Conservation (phyloP, 306 rosid genomes). For the Rosa persica region DNA sequence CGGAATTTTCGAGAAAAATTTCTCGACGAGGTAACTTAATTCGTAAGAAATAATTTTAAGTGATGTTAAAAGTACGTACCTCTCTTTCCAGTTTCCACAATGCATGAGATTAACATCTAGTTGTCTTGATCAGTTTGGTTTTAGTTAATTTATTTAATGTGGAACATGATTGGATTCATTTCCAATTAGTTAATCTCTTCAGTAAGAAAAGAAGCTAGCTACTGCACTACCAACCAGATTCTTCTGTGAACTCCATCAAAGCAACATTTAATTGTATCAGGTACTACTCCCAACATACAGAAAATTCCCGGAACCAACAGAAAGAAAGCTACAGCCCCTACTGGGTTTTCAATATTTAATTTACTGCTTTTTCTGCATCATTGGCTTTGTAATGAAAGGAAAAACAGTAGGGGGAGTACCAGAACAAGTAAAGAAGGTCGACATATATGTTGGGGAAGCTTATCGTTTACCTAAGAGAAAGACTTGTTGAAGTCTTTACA, state of each 20-base stretch:
- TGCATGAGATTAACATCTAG: not conserved
- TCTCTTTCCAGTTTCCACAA: no score
- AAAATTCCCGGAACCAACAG: slow-evolving; percentile 41
- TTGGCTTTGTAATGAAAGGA: not conserved
- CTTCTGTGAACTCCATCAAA: not conserved
- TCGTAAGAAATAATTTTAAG: no score
- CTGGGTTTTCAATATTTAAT: not conserved
- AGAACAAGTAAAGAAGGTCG: not conserved
- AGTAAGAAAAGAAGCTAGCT: not conserved
- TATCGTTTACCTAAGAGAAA: slow-evolving; percentile 18
- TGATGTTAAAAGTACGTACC: no score
- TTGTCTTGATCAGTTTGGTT: not conserved
- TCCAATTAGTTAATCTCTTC: not conserved
- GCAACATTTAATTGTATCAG: not conserved
- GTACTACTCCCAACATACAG: not conserved
- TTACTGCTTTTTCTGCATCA: not conserved
- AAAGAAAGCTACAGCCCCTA: not conserved
- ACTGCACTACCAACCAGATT: not conserved
- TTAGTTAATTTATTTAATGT: not conserved
- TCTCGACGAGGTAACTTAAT: no score
- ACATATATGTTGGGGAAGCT: slow-evolving; percentile 1
- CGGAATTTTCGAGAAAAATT: no score
- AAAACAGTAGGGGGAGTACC: not conserved
- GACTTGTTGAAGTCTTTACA: slow-evolving; percentile 36
- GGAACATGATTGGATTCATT: not conserved